Percentiles rank a stretch among this genome's conserved stretches.
Conservation (phyloP, 805 yeast genomes). For the Wickerhamomyces mucosus region DNA sequence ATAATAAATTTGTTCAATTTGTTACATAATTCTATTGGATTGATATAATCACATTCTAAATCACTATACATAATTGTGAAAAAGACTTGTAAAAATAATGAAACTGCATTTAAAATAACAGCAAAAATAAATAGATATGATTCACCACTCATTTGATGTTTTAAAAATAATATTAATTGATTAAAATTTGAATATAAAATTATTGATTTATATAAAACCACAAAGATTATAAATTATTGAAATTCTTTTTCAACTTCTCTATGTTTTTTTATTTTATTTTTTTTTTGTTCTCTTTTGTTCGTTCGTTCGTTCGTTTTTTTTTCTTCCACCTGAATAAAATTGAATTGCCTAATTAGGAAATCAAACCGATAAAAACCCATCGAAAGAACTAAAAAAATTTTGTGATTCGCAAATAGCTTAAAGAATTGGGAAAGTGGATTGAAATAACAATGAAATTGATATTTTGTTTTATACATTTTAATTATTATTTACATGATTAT, state of each 20-base stretch:
- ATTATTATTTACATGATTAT: not conserved
- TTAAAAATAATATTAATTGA: too few species aligned
- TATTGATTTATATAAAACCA: too few species aligned
- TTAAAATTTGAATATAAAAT: too few species aligned
- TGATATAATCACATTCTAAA: conserved; percentile 91
- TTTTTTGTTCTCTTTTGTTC: not conserved
- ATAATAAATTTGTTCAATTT: conserved; percentile 79
- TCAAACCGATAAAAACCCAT: conserved; percentile 2
- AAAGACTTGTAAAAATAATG: conserved; percentile 85
- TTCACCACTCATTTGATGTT: not conserved
- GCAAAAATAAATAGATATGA: conserved; percentile 54
- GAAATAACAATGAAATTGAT: not conserved
- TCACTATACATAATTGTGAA: conserved; percentile 94
- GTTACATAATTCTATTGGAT: conserved; percentile 94
- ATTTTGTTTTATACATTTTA: conserved; percentile 1
- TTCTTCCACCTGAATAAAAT: not conserved
- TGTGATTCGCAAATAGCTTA: conserved; percentile 1
- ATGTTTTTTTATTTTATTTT: not conserved
- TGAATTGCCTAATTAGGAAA: conserved; percentile 9
- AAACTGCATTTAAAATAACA: conserved; percentile 76
- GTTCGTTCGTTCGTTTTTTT: not conserved
- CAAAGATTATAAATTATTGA: too few species aligned
- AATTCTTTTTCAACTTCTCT: too few species aligned
- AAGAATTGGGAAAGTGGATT: not conserved
- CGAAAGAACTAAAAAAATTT: conserved; percentile 1